A percentile compares a stretch with the other conserved stretches of the same genome.
These are phyloP conservation scores for Rubus idaeus DNA, from an alignment of 306 rosid genomes.

Conservation along the genomic window DNA sequence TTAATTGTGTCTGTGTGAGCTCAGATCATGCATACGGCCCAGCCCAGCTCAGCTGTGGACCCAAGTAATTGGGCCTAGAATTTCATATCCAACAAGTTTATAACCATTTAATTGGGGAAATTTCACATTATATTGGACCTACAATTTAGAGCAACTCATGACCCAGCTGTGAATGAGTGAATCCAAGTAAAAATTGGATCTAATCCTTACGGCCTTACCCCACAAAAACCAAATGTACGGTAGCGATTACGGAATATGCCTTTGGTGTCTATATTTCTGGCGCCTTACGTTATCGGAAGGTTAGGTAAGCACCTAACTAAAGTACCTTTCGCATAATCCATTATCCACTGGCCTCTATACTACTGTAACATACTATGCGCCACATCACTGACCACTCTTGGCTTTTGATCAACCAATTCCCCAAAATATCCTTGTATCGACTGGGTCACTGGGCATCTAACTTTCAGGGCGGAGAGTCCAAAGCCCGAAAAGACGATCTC, in stretches of 20 bases:
- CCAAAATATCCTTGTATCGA: neutral
- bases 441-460: neutral
- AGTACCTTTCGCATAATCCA: neutral
- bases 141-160: neutral
- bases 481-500: slow-evolving; percentile 17
- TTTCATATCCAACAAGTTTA: too few relatives aligned
- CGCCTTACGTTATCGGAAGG: neutral
- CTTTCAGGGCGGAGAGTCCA: slow-evolving; percentile 28
- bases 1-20: too few relatives aligned
- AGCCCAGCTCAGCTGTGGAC: too few relatives aligned
- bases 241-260: slow-evolving; percentile 1
- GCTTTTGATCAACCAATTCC: neutral
- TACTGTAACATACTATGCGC: neutral
- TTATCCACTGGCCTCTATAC: neutral
- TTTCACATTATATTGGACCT: neutral
- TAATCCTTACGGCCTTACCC: neutral
- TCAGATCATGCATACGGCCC: too few relatives aligned
- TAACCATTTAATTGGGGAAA: too few relatives aligned
- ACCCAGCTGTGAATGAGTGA: neutral
- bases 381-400: neutral
- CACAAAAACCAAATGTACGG: neutral
- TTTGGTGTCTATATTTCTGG: neutral
- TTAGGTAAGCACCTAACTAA: slow-evolving; percentile 12
- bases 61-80: too few relatives aligned
- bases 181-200: neutral